Base-by-base conservation (phyloP, 148 eudicot species). In the Amaranthus cruentus region DNA sequence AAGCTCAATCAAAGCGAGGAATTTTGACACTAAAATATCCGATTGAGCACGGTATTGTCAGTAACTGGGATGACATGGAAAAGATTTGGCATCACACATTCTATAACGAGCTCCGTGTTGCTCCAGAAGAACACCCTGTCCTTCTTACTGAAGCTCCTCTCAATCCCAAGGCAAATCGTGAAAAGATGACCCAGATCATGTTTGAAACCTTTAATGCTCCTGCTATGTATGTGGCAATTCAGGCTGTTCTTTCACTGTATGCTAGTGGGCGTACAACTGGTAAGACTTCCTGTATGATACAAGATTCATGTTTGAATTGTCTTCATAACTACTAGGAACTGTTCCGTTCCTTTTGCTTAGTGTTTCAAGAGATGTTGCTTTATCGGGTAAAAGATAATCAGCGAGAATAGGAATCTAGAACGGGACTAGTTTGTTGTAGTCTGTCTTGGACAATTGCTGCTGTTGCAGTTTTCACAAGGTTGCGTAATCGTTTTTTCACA, bases 241-340 rank as follows among this genome's bases (percentile, higher is more conserved):
- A 87, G 85, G 94, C 94, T 55, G 94, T 89, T 62, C 89, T 89
- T 70, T 89, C 94, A 67, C 94, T 89, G 56, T 89, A 89, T 73
- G 94, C 94, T 71, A 87, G 91, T 78, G 94, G 94, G 65, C 91
- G 94, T 78, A 89, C 94, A 53, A 89, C 94, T 70, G 94, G 93
- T 89, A 77, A 80, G 88, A 42, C 73, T 55, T n/a, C 67, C 4
- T 13, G 10, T 54, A 8, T 6, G 12, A 55, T 58, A 6, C 3
- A 42, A 64, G 47, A 7, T 64, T 55, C 60, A 13, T 8, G 38
- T 63, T 54, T 70, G 38, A 62, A 38, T 69, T 53, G 46, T 42
- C 53, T 70, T 70, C 54, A 12, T 28, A 48, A n/a, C 55, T 70
- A 54, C 4, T 7, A 43, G 62, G 9, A 44, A 56, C 54, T 14